phyloP scores from a whole-genome alignment of 345 rosid species.

The Noccaea bulbosa region DNA sequence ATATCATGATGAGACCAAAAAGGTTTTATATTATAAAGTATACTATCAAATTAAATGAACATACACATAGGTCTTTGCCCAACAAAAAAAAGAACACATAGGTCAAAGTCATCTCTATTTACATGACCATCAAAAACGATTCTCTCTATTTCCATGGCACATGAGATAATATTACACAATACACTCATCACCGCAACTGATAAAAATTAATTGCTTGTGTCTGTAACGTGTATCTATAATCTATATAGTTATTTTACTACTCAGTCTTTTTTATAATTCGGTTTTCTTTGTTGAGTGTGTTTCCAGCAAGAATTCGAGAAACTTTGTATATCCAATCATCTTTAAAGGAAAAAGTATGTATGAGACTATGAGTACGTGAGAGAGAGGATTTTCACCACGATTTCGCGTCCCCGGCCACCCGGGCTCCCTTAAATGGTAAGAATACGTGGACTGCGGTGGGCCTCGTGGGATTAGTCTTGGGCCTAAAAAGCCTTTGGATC shows the following conservation, averaged over 20 bases:
- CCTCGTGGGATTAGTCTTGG: too few relatives aligned
- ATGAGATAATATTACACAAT: not conserved
- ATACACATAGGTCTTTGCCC: not conserved
- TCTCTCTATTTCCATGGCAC: conserved; percentile 1
- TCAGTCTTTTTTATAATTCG: not conserved
- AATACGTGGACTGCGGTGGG: too few relatives aligned
- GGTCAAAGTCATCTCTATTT: too few relatives aligned
- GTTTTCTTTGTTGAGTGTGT: not conserved
- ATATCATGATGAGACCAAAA: conserved; percentile 11
- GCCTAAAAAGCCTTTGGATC: too few relatives aligned
- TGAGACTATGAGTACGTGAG: conserved; percentile 21
- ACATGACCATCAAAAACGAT: not conserved
- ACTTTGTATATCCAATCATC: not conserved
- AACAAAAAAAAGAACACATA: too few relatives aligned
- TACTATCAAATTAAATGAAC: not conserved
- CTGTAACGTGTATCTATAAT: not conserved
- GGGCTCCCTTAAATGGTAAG: too few relatives aligned
- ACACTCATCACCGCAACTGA: conserved; percentile 5
- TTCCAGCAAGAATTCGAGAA: not conserved
- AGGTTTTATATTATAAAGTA: not conserved
- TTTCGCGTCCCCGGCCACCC: too few relatives aligned
- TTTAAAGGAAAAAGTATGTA: conserved; percentile 12
- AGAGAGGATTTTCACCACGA: conserved; percentile 8
- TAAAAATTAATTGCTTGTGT: not conserved
- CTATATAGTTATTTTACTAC: not conserved